Percentiles rank a stretch among this genome's conserved stretches.
phyloP scores from a whole-genome alignment of 176 grass and related monocot species.

The Eragrostis nindensis region DNA sequence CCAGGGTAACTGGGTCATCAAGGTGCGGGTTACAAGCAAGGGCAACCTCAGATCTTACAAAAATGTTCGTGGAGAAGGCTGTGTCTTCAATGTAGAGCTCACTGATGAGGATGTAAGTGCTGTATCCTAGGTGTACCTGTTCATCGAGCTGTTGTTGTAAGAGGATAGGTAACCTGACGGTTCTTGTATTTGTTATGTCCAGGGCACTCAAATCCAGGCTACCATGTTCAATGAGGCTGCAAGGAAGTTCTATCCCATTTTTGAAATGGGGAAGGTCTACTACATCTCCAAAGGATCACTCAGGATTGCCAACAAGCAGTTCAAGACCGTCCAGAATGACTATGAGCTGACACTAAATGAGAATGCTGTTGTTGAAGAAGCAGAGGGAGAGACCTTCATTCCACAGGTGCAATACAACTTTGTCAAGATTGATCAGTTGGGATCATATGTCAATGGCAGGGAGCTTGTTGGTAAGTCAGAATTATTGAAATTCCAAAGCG shows the following conservation, averaged over 20 bases:
- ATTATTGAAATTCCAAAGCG: neutral
- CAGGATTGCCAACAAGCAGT: conserved; percentile 89
- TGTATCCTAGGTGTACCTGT: neutral
- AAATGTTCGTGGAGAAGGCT: conserved; percentile 90
- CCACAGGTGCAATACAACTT: conserved; percentile 84
- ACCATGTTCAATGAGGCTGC: conserved; percentile 98
- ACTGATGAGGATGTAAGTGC: conserved; percentile 96
- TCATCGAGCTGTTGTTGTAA: neutral
- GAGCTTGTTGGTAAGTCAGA: conserved; percentile 81
- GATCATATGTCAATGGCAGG: conserved; percentile 81
- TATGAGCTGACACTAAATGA: conserved; percentile 97
- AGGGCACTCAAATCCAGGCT: conserved; percentile 98
- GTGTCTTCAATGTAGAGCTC: conserved; percentile 94
- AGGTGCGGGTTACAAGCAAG: conserved; percentile 93
- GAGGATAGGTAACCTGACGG: neutral
- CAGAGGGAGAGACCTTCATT: conserved; percentile 77
- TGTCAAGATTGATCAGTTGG: conserved; percentile 82
- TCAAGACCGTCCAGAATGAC: conserved; percentile 93
- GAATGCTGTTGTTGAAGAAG: conserved; percentile 85
- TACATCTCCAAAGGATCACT: conserved; percentile 95
- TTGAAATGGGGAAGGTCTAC: conserved; percentile 95
- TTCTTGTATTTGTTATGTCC: conserved; percentile 30
- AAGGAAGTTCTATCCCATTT: conserved; percentile 77
- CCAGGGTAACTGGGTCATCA: conserved; percentile 97
- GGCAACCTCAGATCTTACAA: conserved; percentile 81